phyloP scores from a whole-genome alignment of 1,139 yeast species.

The Sugiyamaella novakii region DNA sequence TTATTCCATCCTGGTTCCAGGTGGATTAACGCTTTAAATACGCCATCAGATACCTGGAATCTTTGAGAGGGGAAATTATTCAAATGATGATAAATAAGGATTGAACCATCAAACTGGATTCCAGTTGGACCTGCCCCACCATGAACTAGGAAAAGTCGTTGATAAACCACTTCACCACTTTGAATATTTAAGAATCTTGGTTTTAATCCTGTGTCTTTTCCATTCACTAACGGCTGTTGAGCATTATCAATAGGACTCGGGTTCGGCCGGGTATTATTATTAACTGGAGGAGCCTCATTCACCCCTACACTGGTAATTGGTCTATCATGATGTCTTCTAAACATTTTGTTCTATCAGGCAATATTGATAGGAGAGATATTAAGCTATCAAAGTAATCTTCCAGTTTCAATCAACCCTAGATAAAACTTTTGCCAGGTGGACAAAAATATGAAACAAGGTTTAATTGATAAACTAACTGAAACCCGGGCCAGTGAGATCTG shows the following conservation, averaged over 20 bases:
- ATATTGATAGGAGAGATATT: too few relatives aligned
- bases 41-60: slow-evolving; percentile 68
- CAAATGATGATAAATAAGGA: slow-evolving; percentile 50
- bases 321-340: slow-evolving; percentile 5
- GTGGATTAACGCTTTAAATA: slow-evolving; percentile 75
- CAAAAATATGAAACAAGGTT: too few relatives aligned
- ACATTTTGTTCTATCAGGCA: slow-evolving; percentile 1
- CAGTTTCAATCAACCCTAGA: not conserved
- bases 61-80: slow-evolving; percentile 68
- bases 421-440: too few relatives aligned
- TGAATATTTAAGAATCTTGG: slow-evolving; percentile 21
- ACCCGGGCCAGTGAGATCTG: too few relatives aligned
- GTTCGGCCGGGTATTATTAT: slow-evolving; percentile 9
- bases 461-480: too few relatives aligned
- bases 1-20: slow-evolving; percentile 59
- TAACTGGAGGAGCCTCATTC: slow-evolving; percentile 9
- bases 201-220: not conserved
- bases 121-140: slow-evolving; percentile 40
- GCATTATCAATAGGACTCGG: too few relatives aligned
- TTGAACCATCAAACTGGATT: slow-evolving; percentile 35
- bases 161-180: slow-evolving; percentile 33
- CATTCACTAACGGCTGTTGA: not conserved
- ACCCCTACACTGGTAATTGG: slow-evolving; percentile 1
- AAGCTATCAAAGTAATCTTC: too few relatives aligned
- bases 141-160: slow-evolving; percentile 39